Evolutionary conservation across 2,329 filamentous ascomycete genomes (phyloP).

Genomic region (Sclerotinia minor): DNA sequence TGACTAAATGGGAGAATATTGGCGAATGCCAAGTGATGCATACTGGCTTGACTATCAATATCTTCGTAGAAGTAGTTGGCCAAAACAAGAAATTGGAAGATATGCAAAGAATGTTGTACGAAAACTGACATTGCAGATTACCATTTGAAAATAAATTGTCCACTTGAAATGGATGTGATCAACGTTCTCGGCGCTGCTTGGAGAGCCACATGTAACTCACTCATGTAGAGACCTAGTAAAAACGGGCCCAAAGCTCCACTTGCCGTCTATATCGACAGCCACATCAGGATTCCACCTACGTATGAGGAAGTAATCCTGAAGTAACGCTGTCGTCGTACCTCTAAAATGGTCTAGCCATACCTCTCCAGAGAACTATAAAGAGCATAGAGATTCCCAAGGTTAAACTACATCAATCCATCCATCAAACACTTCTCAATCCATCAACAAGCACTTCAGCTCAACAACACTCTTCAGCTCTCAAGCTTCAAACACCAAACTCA

Average conservation of each 20-base stretch:
- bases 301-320: background rate
- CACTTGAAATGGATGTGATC: background rate
- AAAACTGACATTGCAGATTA: background rate
- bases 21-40: background rate
- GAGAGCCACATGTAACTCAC: background rate
- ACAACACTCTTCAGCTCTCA: background rate
- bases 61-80: background rate
- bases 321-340: background rate
- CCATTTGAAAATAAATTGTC: background rate
- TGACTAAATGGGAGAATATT: background rate
- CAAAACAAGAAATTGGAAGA: background rate
- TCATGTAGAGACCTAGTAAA: background rate
- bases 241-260: background rate
- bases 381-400: background rate
- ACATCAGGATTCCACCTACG: background rate
- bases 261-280: background rate
- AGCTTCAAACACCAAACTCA: background rate
- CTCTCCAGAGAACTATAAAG: background rate
- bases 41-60: background rate
- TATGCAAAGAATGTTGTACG: background rate
- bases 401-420: conserved; percentile 3
- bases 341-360: background rate
- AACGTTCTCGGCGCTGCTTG: background rate
- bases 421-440: conserved; percentile 2
- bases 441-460: conserved; percentile 3